Evolutionary conservation across 208 protist genomes (phyloP).

Genomic region (Balamuthia mandrillaris): DNA sequence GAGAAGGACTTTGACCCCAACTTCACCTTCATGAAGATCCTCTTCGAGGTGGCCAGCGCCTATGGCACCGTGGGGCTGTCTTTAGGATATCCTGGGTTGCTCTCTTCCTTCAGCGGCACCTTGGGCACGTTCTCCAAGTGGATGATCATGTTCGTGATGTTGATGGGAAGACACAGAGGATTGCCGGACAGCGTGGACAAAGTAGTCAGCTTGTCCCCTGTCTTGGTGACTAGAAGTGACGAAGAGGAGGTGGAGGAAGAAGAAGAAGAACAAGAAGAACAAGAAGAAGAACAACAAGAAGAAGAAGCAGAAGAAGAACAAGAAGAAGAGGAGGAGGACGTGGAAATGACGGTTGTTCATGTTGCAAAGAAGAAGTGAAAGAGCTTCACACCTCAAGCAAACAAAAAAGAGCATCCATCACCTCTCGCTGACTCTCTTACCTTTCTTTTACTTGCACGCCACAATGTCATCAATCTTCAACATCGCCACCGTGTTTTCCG

Average conservation of each 20-base stretch:
- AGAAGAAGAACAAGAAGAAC: too few species aligned
- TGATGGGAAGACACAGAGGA: conserved; percentile 32
- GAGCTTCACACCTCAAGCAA: too few species aligned
- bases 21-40: conserved; percentile 2
- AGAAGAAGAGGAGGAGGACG: too few species aligned
- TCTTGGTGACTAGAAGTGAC: too few species aligned
- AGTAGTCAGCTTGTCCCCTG: too few species aligned
- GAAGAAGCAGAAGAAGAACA: too few species aligned
- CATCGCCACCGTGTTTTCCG: conserved; percentile 97
- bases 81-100: background rate
- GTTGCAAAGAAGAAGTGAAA: too few species aligned
- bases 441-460: background rate
- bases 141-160: conserved; percentile 2
- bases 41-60: conserved; percentile 24
- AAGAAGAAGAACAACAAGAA: too few species aligned
- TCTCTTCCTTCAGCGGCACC: conserved; percentile 6
- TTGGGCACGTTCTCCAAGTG: background rate
- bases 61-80: conserved; percentile 25
- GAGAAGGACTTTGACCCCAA: too few species aligned
- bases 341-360: too few species aligned
- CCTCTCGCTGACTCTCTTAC: background rate
- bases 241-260: too few species aligned
- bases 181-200: too few species aligned
- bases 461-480: conserved; percentile 96
- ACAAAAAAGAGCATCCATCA: background rate